These are phyloP conservation scores for Gloeopeniophorella convolvens DNA, from an alignment of 768 basidiomycete genomes.

Conservation along the genomic window DNA sequence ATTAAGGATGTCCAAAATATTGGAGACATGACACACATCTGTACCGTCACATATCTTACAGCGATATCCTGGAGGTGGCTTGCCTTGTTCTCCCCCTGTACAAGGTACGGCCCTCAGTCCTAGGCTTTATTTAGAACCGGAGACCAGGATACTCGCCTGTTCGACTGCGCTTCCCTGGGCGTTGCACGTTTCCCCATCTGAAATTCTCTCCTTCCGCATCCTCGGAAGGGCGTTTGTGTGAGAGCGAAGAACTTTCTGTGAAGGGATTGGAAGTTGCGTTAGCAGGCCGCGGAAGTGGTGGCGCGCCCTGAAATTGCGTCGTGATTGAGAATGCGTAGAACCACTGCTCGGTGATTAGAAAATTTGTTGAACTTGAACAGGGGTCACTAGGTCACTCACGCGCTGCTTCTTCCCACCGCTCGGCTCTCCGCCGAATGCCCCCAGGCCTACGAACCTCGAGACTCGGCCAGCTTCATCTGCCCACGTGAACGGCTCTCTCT, in stretches of 20 bases:
- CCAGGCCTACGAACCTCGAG: slow-evolving; percentile 80
- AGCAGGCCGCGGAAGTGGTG: slow-evolving; percentile 39
- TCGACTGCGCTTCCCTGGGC: slow-evolving; percentile 50
- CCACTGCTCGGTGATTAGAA: slow-evolving; percentile 70
- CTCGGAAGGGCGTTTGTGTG: slow-evolving; percentile 46
- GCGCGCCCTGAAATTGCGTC: slow-evolving; percentile 38
- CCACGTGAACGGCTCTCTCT: slow-evolving; percentile 90
- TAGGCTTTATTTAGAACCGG: not conserved
- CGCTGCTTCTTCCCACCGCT: slow-evolving; percentile 70
- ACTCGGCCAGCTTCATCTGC: slow-evolving; percentile 59
- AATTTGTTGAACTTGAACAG: slow-evolving; percentile 7
- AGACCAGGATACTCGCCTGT: slow-evolving; percentile 36
- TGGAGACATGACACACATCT: slow-evolving; percentile 42
- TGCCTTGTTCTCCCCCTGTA: slow-evolving; percentile 37
- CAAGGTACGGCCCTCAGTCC: not conserved
- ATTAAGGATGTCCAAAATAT: not conserved
- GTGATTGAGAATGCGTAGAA: slow-evolving; percentile 94
- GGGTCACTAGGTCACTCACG: slow-evolving; percentile 39
- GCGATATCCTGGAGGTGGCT: slow-evolving; percentile 66
- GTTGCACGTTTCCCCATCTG: slow-evolving; percentile 60
- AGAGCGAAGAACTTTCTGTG: slow-evolving; percentile 32
- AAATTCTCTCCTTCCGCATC: slow-evolving; percentile 53
- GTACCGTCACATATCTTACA: slow-evolving; percentile 71
- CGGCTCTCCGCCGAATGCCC: slow-evolving; percentile 70
- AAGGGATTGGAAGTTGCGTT: slow-evolving; percentile 75